Percentiles rank a stretch among this genome's conserved stretches.
Evolutionary conservation across 805 yeast species (phyloP).

Genomic region (Saturnispora hagleri): DNA sequence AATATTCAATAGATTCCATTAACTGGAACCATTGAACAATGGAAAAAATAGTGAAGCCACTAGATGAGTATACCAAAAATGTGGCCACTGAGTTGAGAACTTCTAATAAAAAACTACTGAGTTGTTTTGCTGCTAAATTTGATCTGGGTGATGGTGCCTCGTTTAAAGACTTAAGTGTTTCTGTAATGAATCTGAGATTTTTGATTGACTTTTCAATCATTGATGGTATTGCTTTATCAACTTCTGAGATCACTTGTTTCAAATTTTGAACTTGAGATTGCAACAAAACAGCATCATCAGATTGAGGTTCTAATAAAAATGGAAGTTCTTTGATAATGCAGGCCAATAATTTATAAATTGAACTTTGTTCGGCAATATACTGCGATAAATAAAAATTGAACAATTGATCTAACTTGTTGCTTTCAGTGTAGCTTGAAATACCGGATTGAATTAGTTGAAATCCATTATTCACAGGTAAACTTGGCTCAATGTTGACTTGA

Average conservation of each 20-base stretch:
- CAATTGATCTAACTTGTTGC: neutral
- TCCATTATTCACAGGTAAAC: neutral
- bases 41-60: conserved; percentile 21
- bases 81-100: conserved; percentile 21
- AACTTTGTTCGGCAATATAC: neutral
- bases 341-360: conserved; percentile 1
- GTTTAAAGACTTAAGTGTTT: conserved; percentile 8
- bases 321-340: neutral
- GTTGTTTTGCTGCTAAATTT: conserved; percentile 13
- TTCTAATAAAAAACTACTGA: conserved; percentile 15
- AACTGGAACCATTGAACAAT: conserved; percentile 48
- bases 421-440: neutral
- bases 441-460: neutral
- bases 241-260: neutral
- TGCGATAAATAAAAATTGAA: conserved; percentile 2
- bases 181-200: conserved; percentile 9
- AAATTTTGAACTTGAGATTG: neutral
- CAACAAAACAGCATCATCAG: neutral
- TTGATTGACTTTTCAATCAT: conserved; percentile 27
- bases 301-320: neutral
- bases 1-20: conserved; percentile 28
- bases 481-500: neutral
- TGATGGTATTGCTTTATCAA: neutral
- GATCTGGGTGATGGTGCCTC: conserved; percentile 10
- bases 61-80: conserved; percentile 19